Percentiles rank a stretch among this genome's conserved stretches.
Conservation (phyloP, 805 yeast species). For the Dipodascus albidus region DNA sequence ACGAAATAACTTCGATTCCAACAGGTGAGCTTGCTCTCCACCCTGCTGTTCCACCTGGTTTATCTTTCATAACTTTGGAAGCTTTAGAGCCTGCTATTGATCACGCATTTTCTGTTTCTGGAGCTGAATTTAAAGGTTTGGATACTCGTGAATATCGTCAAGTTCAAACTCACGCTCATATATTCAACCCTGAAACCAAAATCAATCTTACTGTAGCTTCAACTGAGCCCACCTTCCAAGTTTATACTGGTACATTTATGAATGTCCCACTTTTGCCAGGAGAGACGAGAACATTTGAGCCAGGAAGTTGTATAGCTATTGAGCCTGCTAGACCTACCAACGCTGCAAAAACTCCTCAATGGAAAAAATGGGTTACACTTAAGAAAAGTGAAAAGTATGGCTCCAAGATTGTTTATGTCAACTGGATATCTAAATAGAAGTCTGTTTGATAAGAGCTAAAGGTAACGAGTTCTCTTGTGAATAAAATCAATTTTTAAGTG, state of each 20-base stretch:
- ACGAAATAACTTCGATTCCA: constrained; percentile 29
- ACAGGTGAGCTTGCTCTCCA: constrained; percentile 33
- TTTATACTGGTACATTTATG: constrained; percentile 49
- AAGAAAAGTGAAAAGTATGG: constrained; percentile 45
- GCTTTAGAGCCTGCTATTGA: constrained; percentile 31
- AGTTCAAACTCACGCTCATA: constrained; percentile 31
- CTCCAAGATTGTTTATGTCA: constrained; percentile 26
- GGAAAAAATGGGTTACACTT: constrained; percentile 38
- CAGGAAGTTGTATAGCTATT: constrained; percentile 44
- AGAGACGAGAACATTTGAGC: constrained; percentile 16
- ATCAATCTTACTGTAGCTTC: constrained; percentile 34
- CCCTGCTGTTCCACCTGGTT: constrained; percentile 17
- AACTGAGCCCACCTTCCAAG: constrained; percentile 58
- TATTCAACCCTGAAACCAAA: constrained; percentile 34
- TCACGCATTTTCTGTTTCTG: constrained; percentile 35
- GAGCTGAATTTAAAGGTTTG: constrained; percentile 18
- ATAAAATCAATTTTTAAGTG: too few species aligned
- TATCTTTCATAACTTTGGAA: constrained; percentile 19
- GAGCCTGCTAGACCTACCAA: constrained; percentile 51
- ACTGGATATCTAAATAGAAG: constrained; percentile 11
- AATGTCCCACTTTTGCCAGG: constrained; percentile 25
- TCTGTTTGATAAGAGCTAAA: too few species aligned
- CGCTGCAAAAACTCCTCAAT: constrained; percentile 37
- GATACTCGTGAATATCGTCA: constrained; percentile 36
- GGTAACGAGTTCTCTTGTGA: too few species aligned